Evolutionary conservation across 148 eudicot genomes (phyloP).

Genomic region (Fagopyrum tataricum): DNA sequence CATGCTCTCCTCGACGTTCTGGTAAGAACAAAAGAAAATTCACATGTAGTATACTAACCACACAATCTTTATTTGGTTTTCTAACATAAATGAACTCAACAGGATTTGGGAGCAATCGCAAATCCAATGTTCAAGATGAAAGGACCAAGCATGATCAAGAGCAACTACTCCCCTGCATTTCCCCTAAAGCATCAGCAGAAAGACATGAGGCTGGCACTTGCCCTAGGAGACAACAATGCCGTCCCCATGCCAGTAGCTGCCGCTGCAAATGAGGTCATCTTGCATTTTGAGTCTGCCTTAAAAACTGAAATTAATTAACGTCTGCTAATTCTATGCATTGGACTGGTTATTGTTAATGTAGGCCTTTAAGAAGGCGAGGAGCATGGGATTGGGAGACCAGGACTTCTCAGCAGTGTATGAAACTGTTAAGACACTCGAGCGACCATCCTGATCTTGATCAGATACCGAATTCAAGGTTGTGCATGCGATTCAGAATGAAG

Average conservation of each 20-base stretch:
- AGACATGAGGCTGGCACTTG: slow-evolving; percentile 96
- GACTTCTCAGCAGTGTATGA: slow-evolving; percentile 94
- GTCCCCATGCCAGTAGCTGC: slow-evolving; percentile 97
- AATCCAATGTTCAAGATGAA: slow-evolving; percentile 97
- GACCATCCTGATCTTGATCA: slow-evolving; percentile 23
- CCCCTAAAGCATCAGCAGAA: slow-evolving; percentile 98
- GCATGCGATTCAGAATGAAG: background rate
- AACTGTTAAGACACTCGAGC: slow-evolving; percentile 43
- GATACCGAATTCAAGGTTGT: background rate
- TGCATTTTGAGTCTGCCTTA: background rate
- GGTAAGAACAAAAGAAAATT: slow-evolving; percentile 37
- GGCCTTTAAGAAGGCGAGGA: slow-evolving; percentile 89
- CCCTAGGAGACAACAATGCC: slow-evolving; percentile 86
- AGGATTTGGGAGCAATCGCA: slow-evolving; percentile 95
- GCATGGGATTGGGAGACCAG: slow-evolving; percentile 83
- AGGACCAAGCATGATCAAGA: slow-evolving; percentile 84
- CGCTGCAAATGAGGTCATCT: slow-evolving; percentile 82
- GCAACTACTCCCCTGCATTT: slow-evolving; percentile 75
- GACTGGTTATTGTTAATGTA: slow-evolving; percentile 15
- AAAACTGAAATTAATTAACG: background rate
- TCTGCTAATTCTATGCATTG: background rate
- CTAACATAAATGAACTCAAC: background rate
- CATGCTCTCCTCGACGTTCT: slow-evolving; percentile 77
- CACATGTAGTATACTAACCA: background rate
- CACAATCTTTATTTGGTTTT: background rate